Evolutionary conservation across 805 yeast genomes (phyloP), one percentile per base, ranked within the genome.

Genomic region (Komagataella mondaviorum): DNA sequence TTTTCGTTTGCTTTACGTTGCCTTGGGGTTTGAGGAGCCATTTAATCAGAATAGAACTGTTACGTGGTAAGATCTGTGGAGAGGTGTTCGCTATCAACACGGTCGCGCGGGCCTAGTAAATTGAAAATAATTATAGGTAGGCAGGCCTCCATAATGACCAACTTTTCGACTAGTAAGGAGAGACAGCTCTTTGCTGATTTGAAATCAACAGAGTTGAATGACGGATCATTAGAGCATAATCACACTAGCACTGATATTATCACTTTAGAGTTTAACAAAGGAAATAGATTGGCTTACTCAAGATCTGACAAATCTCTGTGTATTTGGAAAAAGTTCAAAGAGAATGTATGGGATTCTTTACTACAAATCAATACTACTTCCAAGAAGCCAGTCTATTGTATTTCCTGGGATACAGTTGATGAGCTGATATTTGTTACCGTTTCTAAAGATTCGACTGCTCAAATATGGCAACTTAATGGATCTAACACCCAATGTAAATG

Each of bases 1-100:
- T 83, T 86, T 60, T 77, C 78, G 67, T 90, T 90, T n/a, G 96
- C 96, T 51, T 78, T 72, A 69, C 90, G 83, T 70, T 90, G 96
- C 60, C 77, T 81, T 53, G 93, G 90, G 22, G 96, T 85, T 74
- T 89, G 96, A 36, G 73, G 61, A 55, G 86, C 87, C 90, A 67
- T 49, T 23, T 23, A 10, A 44, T 44, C 18, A 17, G 18, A 10
- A n/a, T 14, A 10, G 46, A 20, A 17, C 17, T 36, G 30, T 46
- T 8, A n/a, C 30, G n/a, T n/a, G 30, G 30, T 20, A 22, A 20
- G 8, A 22, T 46, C 16, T 46, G 16, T 16, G 18, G 47, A 23
- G 47, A 16, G 7, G 23, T 7, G 17, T 46, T 14, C 22, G 23
- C 47, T 45, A 20, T 45, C 46, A 14, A 45, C 46, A 18, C 6